phyloP scores from a whole-genome alignment of 2,329 filamentous ascomycete species.

The Penicillium fuscoglaucum region DNA sequence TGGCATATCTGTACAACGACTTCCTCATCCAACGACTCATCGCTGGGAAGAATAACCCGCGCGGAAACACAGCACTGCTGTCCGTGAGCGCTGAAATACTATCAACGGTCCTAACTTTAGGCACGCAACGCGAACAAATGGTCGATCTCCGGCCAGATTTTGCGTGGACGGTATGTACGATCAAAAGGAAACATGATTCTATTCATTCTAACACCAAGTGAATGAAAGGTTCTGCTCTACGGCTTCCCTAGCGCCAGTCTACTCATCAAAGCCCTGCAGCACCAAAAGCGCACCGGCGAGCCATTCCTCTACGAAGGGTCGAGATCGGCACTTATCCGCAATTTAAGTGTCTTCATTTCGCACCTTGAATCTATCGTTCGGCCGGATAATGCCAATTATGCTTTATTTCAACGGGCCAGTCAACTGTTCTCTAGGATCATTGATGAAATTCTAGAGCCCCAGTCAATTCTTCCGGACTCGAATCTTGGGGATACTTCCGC shows the following conservation, averaged over 20 bases:
- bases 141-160: slow-evolving; percentile 29
- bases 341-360: slow-evolving; percentile 42
- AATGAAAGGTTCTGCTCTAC: slow-evolving; percentile 25
- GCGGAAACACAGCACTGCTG: slow-evolving; percentile 19
- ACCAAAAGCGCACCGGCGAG: slow-evolving; percentile 25
- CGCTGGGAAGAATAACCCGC: slow-evolving; percentile 26
- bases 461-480: slow-evolving; percentile 1
- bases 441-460: slow-evolving; percentile 29
- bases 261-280: slow-evolving; percentile 28
- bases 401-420: slow-evolving; percentile 23
- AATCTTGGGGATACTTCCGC: not conserved
- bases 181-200: not conserved
- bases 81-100: slow-evolving; percentile 27
- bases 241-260: slow-evolving; percentile 31
- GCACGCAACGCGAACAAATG: slow-evolving; percentile 23
- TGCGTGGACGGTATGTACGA: slow-evolving; percentile 20
- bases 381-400: slow-evolving; percentile 33
- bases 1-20: slow-evolving; percentile 31
- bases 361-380: slow-evolving; percentile 40
- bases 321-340: slow-evolving; percentile 40
- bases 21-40: slow-evolving; percentile 31
- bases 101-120: slow-evolving; percentile 25
- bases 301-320: slow-evolving; percentile 36
- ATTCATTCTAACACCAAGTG: not conserved
- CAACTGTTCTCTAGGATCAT: slow-evolving; percentile 27